phyloP scores from a whole-genome alignment of 768 basidiomycete genomes.

The Kwoniella sp. region DNA sequence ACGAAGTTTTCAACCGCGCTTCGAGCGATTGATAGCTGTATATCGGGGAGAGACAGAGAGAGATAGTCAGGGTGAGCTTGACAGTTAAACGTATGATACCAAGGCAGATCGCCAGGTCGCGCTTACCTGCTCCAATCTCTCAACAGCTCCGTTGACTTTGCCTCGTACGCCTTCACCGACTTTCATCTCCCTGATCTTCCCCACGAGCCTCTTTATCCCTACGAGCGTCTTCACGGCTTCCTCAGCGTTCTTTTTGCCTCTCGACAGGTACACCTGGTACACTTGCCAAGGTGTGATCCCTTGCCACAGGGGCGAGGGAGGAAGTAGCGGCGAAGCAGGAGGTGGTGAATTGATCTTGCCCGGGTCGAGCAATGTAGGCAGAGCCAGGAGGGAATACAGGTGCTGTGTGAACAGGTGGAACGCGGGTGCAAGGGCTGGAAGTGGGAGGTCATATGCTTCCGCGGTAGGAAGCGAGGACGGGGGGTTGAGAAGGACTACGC shows the following conservation, averaged over 20 bases:
- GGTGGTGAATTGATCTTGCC: constrained; percentile 56
- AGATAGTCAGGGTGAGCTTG: not conserved
- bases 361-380: constrained; percentile 64
- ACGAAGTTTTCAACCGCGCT: constrained; percentile 31
- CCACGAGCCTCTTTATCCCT: constrained; percentile 81
- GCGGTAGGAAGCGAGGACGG: constrained; percentile 49
- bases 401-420: constrained; percentile 63
- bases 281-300: constrained; percentile 75
- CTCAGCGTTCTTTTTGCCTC: constrained; percentile 70
- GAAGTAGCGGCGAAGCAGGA: constrained; percentile 28
- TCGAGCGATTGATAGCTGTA: not conserved
- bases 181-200: constrained; percentile 89
- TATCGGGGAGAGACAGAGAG: not conserved
- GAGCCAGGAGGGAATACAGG: constrained; percentile 77
- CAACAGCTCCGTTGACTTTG: constrained; percentile 71
- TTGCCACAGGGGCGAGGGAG: constrained; percentile 23
- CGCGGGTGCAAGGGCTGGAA: constrained; percentile 29
- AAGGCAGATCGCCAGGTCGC: not conserved
- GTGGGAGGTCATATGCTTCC: constrained; percentile 26
- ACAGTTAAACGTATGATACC: not conserved
- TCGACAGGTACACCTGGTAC: constrained; percentile 71
- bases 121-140: constrained; percentile 72
- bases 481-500: constrained; percentile 77
- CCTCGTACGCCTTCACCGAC: constrained; percentile 74
- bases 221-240: constrained; percentile 72